Conservation (phyloP, 805 yeast species). For the Pichia scutulata region DNA sequence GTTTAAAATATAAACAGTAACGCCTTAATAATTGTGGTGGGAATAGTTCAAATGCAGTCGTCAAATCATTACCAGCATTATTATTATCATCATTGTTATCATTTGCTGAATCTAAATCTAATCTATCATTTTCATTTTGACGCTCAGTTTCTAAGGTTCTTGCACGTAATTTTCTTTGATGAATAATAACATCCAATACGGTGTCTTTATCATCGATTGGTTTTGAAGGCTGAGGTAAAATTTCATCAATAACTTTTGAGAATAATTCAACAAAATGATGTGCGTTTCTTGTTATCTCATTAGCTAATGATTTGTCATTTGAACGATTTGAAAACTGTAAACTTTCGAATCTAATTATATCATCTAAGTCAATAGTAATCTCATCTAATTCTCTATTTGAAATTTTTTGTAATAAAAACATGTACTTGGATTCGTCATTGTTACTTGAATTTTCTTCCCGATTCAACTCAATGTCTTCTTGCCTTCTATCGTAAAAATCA, state of each 20-base stretch:
- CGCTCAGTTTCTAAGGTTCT: slow-evolving; percentile 61
- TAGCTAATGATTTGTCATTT: slow-evolving; percentile 32
- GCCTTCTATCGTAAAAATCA: slow-evolving; percentile 30
- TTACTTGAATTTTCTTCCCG: slow-evolving; percentile 19
- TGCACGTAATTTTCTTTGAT: slow-evolving; percentile 82
- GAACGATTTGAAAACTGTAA: slow-evolving; percentile 11
- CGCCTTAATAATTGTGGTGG: slow-evolving; percentile 85
- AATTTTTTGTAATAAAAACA: slow-evolving; percentile 63
- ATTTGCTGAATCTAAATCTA: slow-evolving; percentile 24
- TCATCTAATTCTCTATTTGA: slow-evolving; percentile 77
- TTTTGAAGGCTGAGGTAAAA: slow-evolving; percentile 82
- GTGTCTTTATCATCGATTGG: slow-evolving; percentile 77
- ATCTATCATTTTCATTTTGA: slow-evolving; percentile 49
- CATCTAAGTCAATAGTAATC: slow-evolving; percentile 74
- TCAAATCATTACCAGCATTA: slow-evolving; percentile 14
- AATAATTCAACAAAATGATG: slow-evolving; percentile 74
- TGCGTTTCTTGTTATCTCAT: slow-evolving; percentile 63
- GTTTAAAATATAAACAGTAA: slow-evolving; percentile 80
- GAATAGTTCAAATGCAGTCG: slow-evolving; percentile 45
- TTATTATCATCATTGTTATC: slow-evolving; percentile 10
- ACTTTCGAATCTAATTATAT: slow-evolving; percentile 62
- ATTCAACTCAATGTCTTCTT: slow-evolving; percentile 23
- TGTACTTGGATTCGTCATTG: slow-evolving; percentile 57
- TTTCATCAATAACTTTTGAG: slow-evolving; percentile 63
- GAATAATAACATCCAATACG: slow-evolving; percentile 85